phyloP scores from a whole-genome alignment of 2,329 filamentous ascomycete genomes.

The Geosmithia putterillii region DNA sequence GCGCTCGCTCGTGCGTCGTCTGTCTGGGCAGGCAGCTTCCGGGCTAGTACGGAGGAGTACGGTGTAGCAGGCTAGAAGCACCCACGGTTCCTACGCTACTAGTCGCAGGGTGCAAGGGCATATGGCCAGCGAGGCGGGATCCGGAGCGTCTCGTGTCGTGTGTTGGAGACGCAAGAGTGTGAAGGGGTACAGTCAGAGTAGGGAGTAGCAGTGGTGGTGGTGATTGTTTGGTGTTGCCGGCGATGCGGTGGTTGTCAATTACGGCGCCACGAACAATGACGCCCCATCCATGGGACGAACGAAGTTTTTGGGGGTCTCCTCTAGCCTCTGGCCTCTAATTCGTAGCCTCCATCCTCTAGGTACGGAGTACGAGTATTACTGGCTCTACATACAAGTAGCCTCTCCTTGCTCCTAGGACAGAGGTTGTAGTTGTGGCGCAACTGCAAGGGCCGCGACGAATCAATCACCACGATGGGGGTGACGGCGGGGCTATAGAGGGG shows the following conservation, averaged over 20 bases:
- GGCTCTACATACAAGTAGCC: no score
- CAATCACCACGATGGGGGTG: not conserved
- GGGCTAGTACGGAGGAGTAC: not conserved
- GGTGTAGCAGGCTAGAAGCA: not conserved
- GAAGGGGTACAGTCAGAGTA: no score
- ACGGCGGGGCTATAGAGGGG: not conserved
- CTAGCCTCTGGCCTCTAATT: no score
- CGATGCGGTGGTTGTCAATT: no score
- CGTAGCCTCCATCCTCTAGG: no score
- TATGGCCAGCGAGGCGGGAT: not conserved
- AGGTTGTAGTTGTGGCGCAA: not conserved
- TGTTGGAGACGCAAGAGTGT: not conserved
- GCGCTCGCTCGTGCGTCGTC: not conserved
- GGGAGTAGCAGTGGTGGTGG: no score
- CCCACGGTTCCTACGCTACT: not conserved
- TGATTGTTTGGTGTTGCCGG: no score
- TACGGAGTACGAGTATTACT: no score
- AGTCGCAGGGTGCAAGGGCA: not conserved
- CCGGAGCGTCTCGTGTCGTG: not conserved
- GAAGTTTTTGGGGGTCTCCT: no score
- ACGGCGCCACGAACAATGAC: no score
- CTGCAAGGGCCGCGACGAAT: slow-evolving; percentile 3
- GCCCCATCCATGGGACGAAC: no score
- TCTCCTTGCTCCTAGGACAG: no score
- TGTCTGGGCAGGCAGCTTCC: not conserved